Evolutionary conservation across 208 protist genomes (phyloP), one percentile per base, ranked within the genome.

Genomic region (Acanthamoeba lenticulata): DNA sequence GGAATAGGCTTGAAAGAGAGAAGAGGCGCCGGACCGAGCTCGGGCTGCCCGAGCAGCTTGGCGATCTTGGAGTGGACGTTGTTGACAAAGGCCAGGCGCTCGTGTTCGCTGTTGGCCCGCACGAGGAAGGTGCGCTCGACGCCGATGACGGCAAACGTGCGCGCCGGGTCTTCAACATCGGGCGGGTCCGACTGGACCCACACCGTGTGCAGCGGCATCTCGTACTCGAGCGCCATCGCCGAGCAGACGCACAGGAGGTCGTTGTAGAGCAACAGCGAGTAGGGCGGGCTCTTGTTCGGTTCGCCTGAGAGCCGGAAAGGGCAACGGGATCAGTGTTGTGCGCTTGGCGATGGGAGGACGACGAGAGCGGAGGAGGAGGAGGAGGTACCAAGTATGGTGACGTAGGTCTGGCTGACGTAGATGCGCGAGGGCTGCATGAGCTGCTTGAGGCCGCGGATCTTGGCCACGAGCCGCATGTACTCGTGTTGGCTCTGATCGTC

Each of bases 401-500:
- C 52, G 32, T 27, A 45, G 32, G 52, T 90, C 32, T 90, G 44
- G 49, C 49, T 44, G 9, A 57, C 81, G 49, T 67, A 90, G 49
- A 67, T 29, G 9, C 81, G 81, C 32, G 81, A 90, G 5, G 81
- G 81, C 52, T 90, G 42, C 81, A 90, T 90, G 45, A 90, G 24
- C 65, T 90, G 81, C 81, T 90, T 90, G 52, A 90, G 81, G 81
- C 81, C 81, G 32, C 52, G 44, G 19, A 90, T 90, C 44, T 65
- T 65, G 29, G 81, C 81, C 44, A 90, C 81, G 7, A 90, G 29
- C 17, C 52, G 81, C 81, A 90, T 90, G 52, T 90, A 90, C 47
- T 90, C 81, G 29, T 90, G 44, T 65, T 90, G 81, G 81, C 38
- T 90, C 47, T 90, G 81, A 65, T 90, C 81, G 38, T 90, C 81